These are phyloP conservation scores for Zelonia costaricensis DNA, from an alignment of 208 protist genomes.

Conservation along the genomic window DNA sequence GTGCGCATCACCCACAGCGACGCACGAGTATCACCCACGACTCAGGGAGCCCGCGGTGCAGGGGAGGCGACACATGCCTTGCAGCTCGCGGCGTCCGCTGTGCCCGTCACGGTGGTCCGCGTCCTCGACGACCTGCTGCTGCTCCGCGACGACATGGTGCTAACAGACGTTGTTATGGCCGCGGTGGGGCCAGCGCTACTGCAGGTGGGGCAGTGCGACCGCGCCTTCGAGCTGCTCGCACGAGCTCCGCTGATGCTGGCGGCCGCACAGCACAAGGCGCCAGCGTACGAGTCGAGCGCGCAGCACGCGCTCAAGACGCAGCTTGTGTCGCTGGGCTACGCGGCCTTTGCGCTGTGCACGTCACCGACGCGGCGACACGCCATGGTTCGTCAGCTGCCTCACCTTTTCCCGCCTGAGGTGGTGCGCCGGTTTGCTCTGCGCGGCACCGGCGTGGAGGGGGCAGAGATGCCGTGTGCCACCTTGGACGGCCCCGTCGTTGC, in stretches of 20 bases:
- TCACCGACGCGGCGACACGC: slow-evolving; percentile 26
- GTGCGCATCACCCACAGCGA: too few species aligned
- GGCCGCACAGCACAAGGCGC: slow-evolving; percentile 22
- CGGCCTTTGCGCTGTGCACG: slow-evolving; percentile 35
- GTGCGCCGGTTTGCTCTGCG: slow-evolving; percentile 35
- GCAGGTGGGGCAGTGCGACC: slow-evolving; percentile 53
- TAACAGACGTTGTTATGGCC: slow-evolving; percentile 69
- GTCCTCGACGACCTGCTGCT: slow-evolving; percentile 63
- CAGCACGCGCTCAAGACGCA: slow-evolving; percentile 10
- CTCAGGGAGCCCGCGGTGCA: not conserved
- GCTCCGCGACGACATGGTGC: slow-evolving; percentile 65
- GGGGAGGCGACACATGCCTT: slow-evolving; percentile 1
- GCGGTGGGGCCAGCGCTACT: slow-evolving; percentile 61
- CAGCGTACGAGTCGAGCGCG: slow-evolving; percentile 9
- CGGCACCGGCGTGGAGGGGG: not conserved
- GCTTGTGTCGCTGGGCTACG: slow-evolving; percentile 44
- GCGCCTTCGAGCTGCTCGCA: slow-evolving; percentile 61
- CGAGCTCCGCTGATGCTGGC: slow-evolving; percentile 44
- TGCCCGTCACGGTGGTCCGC: slow-evolving; percentile 41
- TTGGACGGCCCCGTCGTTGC: too few species aligned
- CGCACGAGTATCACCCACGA: too few species aligned
- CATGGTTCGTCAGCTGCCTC: slow-evolving; percentile 55
- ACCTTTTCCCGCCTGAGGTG: slow-evolving; percentile 64
- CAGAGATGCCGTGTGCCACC: not conserved
- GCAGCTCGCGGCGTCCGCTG: slow-evolving; percentile 15